Evolutionary conservation across 257 asterid genomes (phyloP).

Genomic region (Osmanthus fragrans): DNA sequence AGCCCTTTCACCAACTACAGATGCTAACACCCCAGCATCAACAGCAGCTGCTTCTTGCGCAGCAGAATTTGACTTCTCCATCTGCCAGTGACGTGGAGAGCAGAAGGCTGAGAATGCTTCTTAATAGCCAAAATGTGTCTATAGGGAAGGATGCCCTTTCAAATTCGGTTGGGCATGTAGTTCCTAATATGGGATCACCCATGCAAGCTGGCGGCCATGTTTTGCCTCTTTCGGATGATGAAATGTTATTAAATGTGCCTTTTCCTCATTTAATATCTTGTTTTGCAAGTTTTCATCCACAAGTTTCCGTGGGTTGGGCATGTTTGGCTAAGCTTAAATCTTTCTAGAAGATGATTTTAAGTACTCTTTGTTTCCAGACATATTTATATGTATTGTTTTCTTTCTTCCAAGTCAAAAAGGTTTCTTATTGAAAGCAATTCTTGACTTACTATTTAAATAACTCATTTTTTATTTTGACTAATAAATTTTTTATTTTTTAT

Average conservation of each 20-base stretch:
- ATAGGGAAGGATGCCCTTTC: constrained; percentile 93
- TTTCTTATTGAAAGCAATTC: not conserved
- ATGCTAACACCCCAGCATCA: constrained; percentile 97
- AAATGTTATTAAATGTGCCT: constrained; percentile 72
- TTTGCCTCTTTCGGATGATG: constrained; percentile 80
- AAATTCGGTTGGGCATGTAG: constrained; percentile 75
- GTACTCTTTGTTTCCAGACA: not conserved
- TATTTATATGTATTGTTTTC: not conserved
- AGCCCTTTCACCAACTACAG: constrained; percentile 89
- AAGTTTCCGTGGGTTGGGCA: not conserved
- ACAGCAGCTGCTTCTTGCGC: constrained; percentile 92
- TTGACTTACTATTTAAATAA: not conserved
- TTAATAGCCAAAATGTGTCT: constrained; percentile 66
- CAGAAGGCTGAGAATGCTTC: constrained; percentile 90
- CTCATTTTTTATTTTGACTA: not conserved
- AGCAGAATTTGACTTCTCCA: constrained; percentile 84
- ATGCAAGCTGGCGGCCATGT: constrained; percentile 78
- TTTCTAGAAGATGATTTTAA: not conserved
- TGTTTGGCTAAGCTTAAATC: not conserved
- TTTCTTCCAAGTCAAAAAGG: not conserved
- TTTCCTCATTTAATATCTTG: constrained; percentile 9
- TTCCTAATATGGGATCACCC: constrained; percentile 76
- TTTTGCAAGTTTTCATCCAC: constrained; percentile 1
- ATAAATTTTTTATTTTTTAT: too few species aligned
- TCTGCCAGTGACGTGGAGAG: constrained; percentile 78